Base-by-base conservation (phyloP, 257 asterid species). In the Eucommia ulmoides region DNA sequence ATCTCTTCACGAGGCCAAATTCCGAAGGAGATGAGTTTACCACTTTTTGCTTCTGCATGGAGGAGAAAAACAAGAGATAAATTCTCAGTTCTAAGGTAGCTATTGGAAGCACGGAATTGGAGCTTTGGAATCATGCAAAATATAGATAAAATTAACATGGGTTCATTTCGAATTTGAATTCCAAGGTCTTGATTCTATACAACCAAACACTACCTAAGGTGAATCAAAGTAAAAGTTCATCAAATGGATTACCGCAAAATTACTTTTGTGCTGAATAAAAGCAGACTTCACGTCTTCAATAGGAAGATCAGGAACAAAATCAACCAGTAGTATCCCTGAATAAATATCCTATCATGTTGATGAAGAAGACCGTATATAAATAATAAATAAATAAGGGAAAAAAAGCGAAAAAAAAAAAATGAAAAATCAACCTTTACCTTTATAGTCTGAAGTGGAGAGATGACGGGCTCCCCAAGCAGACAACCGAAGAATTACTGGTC, bases 391-490 rank as follows among this genome's bases (percentile, higher is more conserved):
- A n/a, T 45, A 45, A 18, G 7, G 41, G 45, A 55, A 73, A 22
- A 16, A 42, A 22, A 23, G 22, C n/a, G 33, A 52, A 2, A 24
- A 38, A 54, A 21, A 20, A 24, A 54, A 45, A 16, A 29, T 18
- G 45, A 16, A 8, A 52, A 47, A 11, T 49, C 45, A 50, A 47
- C 16, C 59, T 49, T 60, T 49, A 82, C 98, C 98, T 74, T 74
- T 82, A 67, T 85, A 89, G 66, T 71, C 65, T 35, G 91, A 66
- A 54, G 61, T 72, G 33, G 92, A 71, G 68, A 85, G 88, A 19
- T 78, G 71, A 29, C 96, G 93, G 19, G 98, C 98, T 47, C 94
- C 96, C 98, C 98, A 89, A 58, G 98, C 94, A 58, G 98, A 89
- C 58, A 89, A 59, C 29, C 87, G 81, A 55, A 89, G 94, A 74